Percentiles rank a stretch among this genome's conserved stretches.
Conservation (phyloP, 345 rosid species). For the Pistacia integerrima region DNA sequence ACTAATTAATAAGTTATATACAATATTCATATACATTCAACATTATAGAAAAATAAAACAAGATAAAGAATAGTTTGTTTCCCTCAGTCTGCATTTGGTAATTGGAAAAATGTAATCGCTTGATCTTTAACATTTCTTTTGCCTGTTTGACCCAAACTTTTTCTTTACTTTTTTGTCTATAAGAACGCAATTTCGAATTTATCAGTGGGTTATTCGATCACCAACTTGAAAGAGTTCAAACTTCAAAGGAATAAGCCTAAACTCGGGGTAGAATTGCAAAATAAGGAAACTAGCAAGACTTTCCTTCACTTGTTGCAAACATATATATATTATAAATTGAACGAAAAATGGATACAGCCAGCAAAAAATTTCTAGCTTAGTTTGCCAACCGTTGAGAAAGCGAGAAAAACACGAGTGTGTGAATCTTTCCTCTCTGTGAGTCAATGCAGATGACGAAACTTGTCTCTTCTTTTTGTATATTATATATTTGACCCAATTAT, state of each 20-base stretch:
- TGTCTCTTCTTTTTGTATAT: slow-evolving; percentile 11
- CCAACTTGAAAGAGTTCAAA: background rate
- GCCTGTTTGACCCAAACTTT: no score
- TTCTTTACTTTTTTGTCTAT: no score
- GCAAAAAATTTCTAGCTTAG: slow-evolving; percentile 35
- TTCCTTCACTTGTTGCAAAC: background rate
- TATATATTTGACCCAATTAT: slow-evolving; percentile 20
- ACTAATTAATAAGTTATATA: no score
- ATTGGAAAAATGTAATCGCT: no score
- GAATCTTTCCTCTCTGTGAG: slow-evolving; percentile 26
- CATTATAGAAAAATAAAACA: no score
- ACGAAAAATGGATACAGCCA: slow-evolving; percentile 18
- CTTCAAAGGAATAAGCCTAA: background rate
- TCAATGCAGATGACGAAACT: slow-evolving; percentile 39
- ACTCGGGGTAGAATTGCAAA: background rate
- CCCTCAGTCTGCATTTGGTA: no score
- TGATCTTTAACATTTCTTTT: no score
- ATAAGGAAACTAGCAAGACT: background rate
- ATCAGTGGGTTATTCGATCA: no score
- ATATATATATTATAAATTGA: background rate
- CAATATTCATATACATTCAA: no score
- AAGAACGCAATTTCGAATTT: no score
- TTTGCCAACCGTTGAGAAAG: slow-evolving; percentile 51
- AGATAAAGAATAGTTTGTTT: no score
- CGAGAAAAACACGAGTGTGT: background rate